phyloP scores from a whole-genome alignment of 345 rosid species.

The Euphorbia tirucalli region DNA sequence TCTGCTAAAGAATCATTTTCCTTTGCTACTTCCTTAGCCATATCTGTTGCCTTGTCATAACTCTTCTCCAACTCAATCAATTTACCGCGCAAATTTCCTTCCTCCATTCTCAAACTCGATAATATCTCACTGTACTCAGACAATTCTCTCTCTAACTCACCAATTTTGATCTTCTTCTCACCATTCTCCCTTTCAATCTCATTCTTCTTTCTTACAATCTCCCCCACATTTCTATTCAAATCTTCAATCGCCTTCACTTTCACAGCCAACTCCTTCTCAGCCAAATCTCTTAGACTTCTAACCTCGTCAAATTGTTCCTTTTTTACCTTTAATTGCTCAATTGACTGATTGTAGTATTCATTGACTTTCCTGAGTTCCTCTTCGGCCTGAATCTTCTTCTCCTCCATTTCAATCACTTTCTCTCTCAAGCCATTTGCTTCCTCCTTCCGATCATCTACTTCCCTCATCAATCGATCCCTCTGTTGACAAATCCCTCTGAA shows the following conservation, averaged over 20 bases:
- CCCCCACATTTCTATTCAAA: conserved; percentile 36
- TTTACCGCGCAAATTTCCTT: conserved; percentile 29
- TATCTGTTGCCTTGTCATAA: conserved; percentile 35
- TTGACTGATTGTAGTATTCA: conserved; percentile 30
- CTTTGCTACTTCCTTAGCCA: conserved; percentile 31
- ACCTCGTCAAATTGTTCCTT: conserved; percentile 28
- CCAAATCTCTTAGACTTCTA: conserved; percentile 28
- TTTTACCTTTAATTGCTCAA: conserved; percentile 31
- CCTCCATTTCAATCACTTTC: conserved; percentile 39
- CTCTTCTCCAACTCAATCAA: conserved; percentile 48
- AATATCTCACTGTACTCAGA: conserved; percentile 25
- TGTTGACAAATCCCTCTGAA: conserved; percentile 34
- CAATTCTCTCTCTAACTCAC: conserved; percentile 39
- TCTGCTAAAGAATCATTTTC: conserved; percentile 38
- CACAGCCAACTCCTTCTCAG: conserved; percentile 34
- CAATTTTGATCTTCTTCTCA: conserved; percentile 26
- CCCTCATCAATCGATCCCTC: conserved; percentile 41
- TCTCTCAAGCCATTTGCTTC: conserved; percentile 36
- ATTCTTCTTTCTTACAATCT: conserved; percentile 35
- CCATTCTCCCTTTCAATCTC: conserved; percentile 37
- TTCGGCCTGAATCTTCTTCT: conserved; percentile 28
- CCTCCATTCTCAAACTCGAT: conserved; percentile 39
- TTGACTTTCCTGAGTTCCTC: conserved; percentile 34
- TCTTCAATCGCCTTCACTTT: conserved; percentile 27
- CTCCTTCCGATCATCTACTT: conserved; percentile 27